Conservation (phyloP, 768 basidiomycete genomes). For the Naematelia encephala region DNA sequence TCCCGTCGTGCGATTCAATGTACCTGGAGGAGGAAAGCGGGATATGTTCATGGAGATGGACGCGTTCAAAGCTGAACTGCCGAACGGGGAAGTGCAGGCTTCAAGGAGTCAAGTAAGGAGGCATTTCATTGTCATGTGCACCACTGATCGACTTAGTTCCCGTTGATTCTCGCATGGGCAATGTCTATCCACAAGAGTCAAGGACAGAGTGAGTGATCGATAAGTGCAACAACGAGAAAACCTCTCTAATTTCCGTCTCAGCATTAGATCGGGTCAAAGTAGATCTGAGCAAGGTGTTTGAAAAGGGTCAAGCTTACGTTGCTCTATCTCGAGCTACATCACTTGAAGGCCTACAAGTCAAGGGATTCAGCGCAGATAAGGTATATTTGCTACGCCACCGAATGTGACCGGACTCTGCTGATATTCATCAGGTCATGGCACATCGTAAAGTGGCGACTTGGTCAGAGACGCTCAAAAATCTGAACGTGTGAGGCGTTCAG, state of each 20-base stretch:
- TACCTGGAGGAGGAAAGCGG: constrained; percentile 58
- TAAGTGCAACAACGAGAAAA: too few relatives aligned
- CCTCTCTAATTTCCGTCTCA: constrained; percentile 12
- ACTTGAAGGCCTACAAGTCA: constrained; percentile 48
- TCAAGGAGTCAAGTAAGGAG: constrained; percentile 69
- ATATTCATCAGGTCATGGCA: constrained; percentile 36
- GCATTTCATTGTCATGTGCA: neutral
- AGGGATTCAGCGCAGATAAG: constrained; percentile 43
- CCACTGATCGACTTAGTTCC: constrained; percentile 59
- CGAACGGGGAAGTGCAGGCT: constrained; percentile 79
- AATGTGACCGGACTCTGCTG: neutral
- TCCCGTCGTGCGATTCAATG: constrained; percentile 75
- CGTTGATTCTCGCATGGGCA: constrained; percentile 88
- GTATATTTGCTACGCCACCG: constrained; percentile 20
- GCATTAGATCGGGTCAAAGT: constrained; percentile 89
- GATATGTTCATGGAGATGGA: constrained; percentile 66
- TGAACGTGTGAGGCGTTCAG: constrained; percentile 19
- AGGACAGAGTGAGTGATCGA: constrained; percentile 65
- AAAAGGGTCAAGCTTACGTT: constrained; percentile 53
- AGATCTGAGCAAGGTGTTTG: constrained; percentile 87
- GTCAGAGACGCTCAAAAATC: constrained; percentile 28
- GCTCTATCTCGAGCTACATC: constrained; percentile 50
- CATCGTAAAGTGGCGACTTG: constrained; percentile 42
- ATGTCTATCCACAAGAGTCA: constrained; percentile 99
- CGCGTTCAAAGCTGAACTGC: constrained; percentile 79